Evolutionary conservation across 1,284 basidiomycete genomes (phyloP).

Genomic region (Gomphus bonarii): DNA sequence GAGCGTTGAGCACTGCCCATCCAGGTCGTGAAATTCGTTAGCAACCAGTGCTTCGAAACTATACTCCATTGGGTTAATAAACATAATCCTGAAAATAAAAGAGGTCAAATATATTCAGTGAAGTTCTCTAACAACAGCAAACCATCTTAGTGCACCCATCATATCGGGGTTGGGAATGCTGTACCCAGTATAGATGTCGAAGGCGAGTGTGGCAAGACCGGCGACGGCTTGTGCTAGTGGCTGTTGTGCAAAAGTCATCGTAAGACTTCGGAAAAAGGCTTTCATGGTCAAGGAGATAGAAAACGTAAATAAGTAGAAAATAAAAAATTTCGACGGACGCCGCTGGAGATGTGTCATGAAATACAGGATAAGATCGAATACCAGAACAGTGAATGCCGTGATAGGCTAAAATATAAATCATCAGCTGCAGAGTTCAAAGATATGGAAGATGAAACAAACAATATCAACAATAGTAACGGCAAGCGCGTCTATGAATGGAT

Average conservation of each 20-base stretch:
- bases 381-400: constrained; percentile 36
- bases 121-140: constrained; percentile 32
- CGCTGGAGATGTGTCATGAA: constrained; percentile 51
- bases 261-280: constrained; percentile 48
- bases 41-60: constrained; percentile 41
- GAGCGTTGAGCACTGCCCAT: constrained; percentile 30
- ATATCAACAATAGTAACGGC: constrained; percentile 65
- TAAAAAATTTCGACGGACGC: constrained; percentile 52
- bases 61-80: constrained; percentile 31
- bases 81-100: constrained; percentile 16
- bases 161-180: constrained; percentile 58
- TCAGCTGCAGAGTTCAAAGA: background rate
- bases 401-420: constrained; percentile 32
- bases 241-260: constrained; percentile 40
- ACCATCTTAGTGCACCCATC: constrained; percentile 56
- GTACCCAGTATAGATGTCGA: constrained; percentile 59
- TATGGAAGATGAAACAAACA: background rate
- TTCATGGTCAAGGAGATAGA: constrained; percentile 54
- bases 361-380: constrained; percentile 51
- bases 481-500: constrained; percentile 55
- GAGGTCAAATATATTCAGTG: background rate
- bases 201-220: constrained; percentile 46
- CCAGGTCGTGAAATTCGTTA: constrained; percentile 45
- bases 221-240: constrained; percentile 51
- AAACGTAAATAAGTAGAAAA: constrained; percentile 50